Percentiles rank a stretch among this genome's conserved stretches.
These are phyloP conservation scores for Boletus edulis DNA, from an alignment of 768 basidiomycete species.

Conservation along the genomic window DNA sequence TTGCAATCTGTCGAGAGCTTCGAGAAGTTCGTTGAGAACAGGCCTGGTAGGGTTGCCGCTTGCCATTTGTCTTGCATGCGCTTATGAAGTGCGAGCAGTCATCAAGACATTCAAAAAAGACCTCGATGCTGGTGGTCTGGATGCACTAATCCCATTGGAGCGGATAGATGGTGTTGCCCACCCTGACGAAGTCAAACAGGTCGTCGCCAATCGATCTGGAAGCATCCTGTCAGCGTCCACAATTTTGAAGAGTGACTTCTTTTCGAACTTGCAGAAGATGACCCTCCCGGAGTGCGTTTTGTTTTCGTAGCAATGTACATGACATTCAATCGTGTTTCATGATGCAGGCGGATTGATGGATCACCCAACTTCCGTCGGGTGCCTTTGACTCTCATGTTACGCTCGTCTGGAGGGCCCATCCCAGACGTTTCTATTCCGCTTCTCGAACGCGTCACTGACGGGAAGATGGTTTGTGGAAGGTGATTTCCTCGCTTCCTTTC, in stretches of 20 bases:
- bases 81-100: conserved; percentile 44
- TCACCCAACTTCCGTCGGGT: conserved; percentile 90
- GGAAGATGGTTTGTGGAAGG: conserved; percentile 79
- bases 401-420: conserved; percentile 24
- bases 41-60: conserved; percentile 60
- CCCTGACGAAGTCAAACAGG: conserved; percentile 86
- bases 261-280: conserved; percentile 94
- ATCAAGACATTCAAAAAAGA: conserved; percentile 96
- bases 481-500: conserved; percentile 26
- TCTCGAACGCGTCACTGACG: conserved; percentile 36
- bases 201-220: conserved; percentile 83
- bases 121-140: conserved; percentile 70
- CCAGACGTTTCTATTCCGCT: conserved; percentile 33
- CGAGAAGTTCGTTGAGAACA: conserved; percentile 76
- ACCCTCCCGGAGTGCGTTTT: conserved; percentile 80
- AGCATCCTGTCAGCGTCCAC: conserved; percentile 86
- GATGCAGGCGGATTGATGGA: conserved; percentile 78
- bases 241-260: conserved; percentile 95
- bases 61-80: neutral
- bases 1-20: conserved; percentile 72
- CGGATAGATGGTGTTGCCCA: conserved; percentile 73
- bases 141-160: conserved; percentile 80
- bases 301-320: neutral
- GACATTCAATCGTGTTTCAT: conserved; percentile 2
- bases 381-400: conserved; percentile 53